Percentiles rank a stretch among this genome's conserved stretches.
phyloP scores from a whole-genome alignment of 2,329 filamentous ascomycete species.

The Annulohypoxylon truncatum region DNA sequence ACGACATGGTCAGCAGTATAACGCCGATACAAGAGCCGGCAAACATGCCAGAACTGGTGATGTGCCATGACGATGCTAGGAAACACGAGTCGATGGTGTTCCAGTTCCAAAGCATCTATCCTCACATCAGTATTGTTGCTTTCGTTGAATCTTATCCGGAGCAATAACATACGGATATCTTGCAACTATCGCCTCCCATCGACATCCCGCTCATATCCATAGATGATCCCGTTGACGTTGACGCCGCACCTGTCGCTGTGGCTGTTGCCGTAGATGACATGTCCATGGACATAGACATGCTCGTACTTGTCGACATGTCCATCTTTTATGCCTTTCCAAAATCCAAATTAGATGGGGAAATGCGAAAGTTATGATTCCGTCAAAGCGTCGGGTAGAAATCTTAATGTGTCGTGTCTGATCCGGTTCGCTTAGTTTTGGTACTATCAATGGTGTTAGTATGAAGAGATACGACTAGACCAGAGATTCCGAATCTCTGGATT shows the following conservation, averaged over 20 bases:
- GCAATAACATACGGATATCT: constrained; percentile 26
- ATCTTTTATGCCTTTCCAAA: constrained; percentile 1
- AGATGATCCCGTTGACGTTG: constrained; percentile 16
- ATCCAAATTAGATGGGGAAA: background rate
- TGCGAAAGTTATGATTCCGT: constrained; percentile 3
- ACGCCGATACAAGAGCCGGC: constrained; percentile 84
- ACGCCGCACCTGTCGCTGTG: background rate
- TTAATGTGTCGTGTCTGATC: background rate
- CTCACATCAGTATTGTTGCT: background rate
- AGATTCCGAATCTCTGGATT: constrained; percentile 12
- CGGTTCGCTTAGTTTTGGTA: no score
- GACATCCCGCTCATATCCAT: constrained; percentile 21
- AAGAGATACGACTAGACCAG: background rate
- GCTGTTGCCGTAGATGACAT: constrained; percentile 20
- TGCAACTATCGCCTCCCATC: constrained; percentile 11
- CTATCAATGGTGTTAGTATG: no score
- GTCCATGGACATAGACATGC: constrained; percentile 5
- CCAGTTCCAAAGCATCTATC: constrained; percentile 84
- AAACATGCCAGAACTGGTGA: constrained; percentile 77
- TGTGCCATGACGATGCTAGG: constrained; percentile 75
- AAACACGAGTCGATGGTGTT: constrained; percentile 79
- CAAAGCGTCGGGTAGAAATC: background rate
- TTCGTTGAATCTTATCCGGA: background rate
- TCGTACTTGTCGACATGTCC: constrained; percentile 14
- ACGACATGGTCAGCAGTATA: constrained; percentile 74